Base-by-base conservation (phyloP, 2,329 filamentous ascomycete genomes). In the Trichoderma simmonsii region DNA sequence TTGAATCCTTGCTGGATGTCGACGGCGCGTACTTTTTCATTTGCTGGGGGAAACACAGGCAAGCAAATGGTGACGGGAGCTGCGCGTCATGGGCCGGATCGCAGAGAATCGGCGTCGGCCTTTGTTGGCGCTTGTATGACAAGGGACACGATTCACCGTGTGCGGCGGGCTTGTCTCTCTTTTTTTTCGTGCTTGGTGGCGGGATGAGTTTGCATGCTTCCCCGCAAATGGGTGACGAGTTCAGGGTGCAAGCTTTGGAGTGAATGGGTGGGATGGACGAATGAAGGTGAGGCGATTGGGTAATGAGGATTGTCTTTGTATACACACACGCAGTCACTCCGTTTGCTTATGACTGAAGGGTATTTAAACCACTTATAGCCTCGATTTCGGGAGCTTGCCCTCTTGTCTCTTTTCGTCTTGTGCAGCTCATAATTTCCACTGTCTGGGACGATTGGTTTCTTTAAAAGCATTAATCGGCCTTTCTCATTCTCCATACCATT, bases 61-160 rank as follows among this genome's bases (percentile, higher is more conserved):
- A 30, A 21, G n/a, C 26, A 67, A 67, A 67, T 39, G 51, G 64
- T 67, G 64, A 67, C 64, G 64, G 64, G 64, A 48, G 64, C 64
- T 59, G 64, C 64, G 64, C 64, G 64, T 67, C 64, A 67, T 67
- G 51, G 32, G 34, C 54, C 24, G 54, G 51, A 30, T 56, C 30
- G 63, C 24, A 9, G 21, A 26, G 43, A 51, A 54, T 54, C 24
- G 63, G 60, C 60, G 18, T 65, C 34, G 43, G 43, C 34, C 39
- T 28, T 28, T 43, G 57, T 43, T 21, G n/a, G 39, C 32, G 24
- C 15, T n/a, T 64, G 61, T 64, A 48, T 51, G 26, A 30, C 24
- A 48, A 43, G 60, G 60, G 36, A 36, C 34, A 36, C 28, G 21
- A 54, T 54, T 54, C 48, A 54, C 48, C 18, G 18, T 60, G 56